A percentile compares a stretch with the other conserved stretches of the same genome.
These are phyloP conservation scores for Xeromyces bisporus DNA, from an alignment of 495 filamentous ascomycete species.

Conservation along the genomic window DNA sequence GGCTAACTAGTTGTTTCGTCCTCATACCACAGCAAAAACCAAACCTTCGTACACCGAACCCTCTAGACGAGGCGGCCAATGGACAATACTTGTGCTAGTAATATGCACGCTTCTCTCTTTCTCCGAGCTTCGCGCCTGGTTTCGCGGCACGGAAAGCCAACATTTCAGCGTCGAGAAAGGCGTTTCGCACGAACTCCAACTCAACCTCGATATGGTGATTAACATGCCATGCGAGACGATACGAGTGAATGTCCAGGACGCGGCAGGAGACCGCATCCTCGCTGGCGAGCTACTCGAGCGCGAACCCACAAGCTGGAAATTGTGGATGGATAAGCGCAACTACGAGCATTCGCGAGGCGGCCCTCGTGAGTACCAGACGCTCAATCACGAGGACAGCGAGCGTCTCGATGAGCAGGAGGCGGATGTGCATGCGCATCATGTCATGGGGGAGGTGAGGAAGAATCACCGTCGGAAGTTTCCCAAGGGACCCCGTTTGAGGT, in stretches of 20 bases:
- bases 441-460: conserved; percentile 27
- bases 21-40: conserved; percentile 55
- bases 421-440: conserved; percentile 35
- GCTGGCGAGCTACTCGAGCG: conserved; percentile 56
- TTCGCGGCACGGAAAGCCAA: conserved; percentile 63
- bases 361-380: conserved; percentile 34
- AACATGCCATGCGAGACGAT: conserved; percentile 76
- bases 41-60: conserved; percentile 80
- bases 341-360: conserved; percentile 39
- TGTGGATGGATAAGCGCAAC: conserved; percentile 66
- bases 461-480: conserved; percentile 37
- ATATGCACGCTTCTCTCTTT: conserved; percentile 56
- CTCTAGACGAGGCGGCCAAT: conserved; percentile 72
- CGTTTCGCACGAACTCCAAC: conserved; percentile 69
- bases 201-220: conserved; percentile 92
- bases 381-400: conserved; percentile 28
- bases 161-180: conserved; percentile 91
- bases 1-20: conserved; percentile 1
- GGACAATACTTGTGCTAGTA: conserved; percentile 68
- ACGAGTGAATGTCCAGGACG: conserved; percentile 95
- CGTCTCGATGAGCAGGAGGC: conserved; percentile 30
- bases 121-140: conserved; percentile 68
- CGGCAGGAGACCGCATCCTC: conserved; percentile 75
- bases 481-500: conserved; percentile 51
- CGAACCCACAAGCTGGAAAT: conserved; percentile 62